A percentile compares a stretch with the other conserved stretches of the same genome.
Conservation (phyloP, 2,329 filamentous ascomycete species). For the Aspergillus novofumigatus region DNA sequence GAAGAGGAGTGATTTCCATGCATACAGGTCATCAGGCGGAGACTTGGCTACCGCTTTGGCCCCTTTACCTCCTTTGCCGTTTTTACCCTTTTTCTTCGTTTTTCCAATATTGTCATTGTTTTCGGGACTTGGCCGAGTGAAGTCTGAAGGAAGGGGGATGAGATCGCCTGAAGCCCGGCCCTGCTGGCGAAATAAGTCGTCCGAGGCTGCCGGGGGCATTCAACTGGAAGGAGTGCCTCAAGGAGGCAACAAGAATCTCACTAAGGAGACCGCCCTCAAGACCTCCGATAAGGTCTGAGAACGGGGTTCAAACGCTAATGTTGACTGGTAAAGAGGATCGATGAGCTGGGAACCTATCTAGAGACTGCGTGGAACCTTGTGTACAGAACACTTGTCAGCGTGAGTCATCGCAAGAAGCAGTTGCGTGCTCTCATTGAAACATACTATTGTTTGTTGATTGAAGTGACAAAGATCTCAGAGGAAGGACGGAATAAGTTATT, state of each 20-base stretch:
- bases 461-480: background rate
- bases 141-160: constrained; percentile 23
- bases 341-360: background rate
- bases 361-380: background rate
- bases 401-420: background rate
- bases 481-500: background rate
- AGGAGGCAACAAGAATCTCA: constrained; percentile 20
- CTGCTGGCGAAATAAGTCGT: constrained; percentile 35
- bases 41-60: constrained; percentile 29
- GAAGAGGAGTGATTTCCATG: background rate
- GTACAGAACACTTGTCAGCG: background rate
- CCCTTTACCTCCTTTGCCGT: constrained; percentile 34
- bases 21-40: constrained; percentile 36
- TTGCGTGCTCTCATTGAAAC: background rate
- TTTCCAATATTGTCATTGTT: constrained; percentile 30
- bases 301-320: constrained; percentile 18
- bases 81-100: constrained; percentile 39
- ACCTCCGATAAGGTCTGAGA: constrained; percentile 31
- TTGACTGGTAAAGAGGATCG: constrained; percentile 5
- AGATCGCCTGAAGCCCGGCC: constrained; percentile 33
- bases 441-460: background rate
- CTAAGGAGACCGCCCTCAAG: constrained; percentile 26
- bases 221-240: constrained; percentile 33
- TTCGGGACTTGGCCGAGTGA: constrained; percentile 24
- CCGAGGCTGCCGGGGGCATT: constrained; percentile 41